Evolutionary conservation across 2,329 filamentous ascomycete species (phyloP).

Genomic region (Eurotiales sp.): DNA sequence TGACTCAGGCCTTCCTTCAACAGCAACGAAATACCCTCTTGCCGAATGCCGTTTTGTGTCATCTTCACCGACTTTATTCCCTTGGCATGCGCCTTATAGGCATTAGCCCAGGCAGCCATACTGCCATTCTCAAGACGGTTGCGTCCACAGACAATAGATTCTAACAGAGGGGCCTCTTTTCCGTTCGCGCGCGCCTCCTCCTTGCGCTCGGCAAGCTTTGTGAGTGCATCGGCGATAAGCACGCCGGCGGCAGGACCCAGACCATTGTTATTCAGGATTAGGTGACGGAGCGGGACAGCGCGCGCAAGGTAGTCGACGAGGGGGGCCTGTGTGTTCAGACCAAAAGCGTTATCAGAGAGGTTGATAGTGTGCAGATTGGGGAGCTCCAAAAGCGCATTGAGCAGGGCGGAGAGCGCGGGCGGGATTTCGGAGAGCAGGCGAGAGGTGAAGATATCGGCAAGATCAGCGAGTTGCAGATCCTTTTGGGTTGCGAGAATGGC

Average conservation of each 20-base stretch:
- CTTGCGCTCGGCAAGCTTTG: constrained; percentile 78
- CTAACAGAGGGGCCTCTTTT: constrained; percentile 72
- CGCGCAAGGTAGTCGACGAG: constrained; percentile 86
- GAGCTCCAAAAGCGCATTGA: constrained; percentile 81
- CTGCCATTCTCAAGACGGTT: constrained; percentile 94
- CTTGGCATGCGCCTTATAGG: constrained; percentile 73
- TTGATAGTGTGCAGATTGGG: constrained; percentile 87
- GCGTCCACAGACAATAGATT: constrained; percentile 95
- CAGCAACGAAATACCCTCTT: constrained; percentile 82
- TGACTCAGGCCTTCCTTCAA: constrained; percentile 73
- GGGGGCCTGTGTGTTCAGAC: constrained; percentile 88
- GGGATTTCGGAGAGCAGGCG: constrained; percentile 92
- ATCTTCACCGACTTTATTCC: constrained; percentile 86
- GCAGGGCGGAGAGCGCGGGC: constrained; percentile 76
- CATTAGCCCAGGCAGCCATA: constrained; percentile 91
- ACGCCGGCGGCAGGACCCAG: constrained; percentile 88
- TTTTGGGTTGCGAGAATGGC: constrained; percentile 81
- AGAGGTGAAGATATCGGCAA: constrained; percentile 96
- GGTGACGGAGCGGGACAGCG: constrained; percentile 85
- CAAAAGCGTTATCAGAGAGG: constrained; percentile 96
- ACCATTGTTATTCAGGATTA: constrained; percentile 98
- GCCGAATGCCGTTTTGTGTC: constrained; percentile 96
- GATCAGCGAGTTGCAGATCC: constrained; percentile 74
- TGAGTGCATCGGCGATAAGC: constrained; percentile 82
- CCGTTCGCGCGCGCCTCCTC: constrained; percentile 62